Conservation (phyloP, 495 filamentous ascomycete species). For the Rhypophila decipiens region DNA sequence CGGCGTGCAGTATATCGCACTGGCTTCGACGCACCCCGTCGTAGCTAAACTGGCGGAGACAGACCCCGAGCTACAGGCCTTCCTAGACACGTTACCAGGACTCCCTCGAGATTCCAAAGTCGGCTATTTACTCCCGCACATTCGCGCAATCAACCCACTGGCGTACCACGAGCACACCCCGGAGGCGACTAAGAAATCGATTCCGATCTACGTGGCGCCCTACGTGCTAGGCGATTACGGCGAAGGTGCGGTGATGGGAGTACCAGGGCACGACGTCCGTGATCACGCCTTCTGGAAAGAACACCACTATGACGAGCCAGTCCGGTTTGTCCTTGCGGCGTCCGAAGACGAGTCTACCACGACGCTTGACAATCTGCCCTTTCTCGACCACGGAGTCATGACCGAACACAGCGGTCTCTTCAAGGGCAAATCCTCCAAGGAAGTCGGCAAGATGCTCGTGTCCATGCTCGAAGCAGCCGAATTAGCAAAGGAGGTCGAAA, state of each 20-base stretch:
- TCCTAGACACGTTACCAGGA: conserved; percentile 56
- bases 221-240: conserved; percentile 87
- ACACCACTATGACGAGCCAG: conserved; percentile 47
- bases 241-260: conserved; percentile 87
- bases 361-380: conserved; percentile 36
- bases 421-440: conserved; percentile 51
- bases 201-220: conserved; percentile 75
- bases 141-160: conserved; percentile 63
- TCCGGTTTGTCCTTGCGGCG: conserved; percentile 49
- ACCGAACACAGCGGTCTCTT: conserved; percentile 57
- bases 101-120: conserved; percentile 66
- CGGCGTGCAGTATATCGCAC: conserved; percentile 76
- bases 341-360: conserved; percentile 40
- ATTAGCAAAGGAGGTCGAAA: conserved; percentile 53
- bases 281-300: conserved; percentile 75
- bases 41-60: conserved; percentile 53
- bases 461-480: conserved; percentile 47
- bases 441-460: conserved; percentile 58
- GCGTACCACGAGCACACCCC: conserved; percentile 46
- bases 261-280: conserved; percentile 73
- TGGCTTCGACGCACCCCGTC: conserved; percentile 68
- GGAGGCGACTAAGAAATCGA: conserved; percentile 40
- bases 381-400: conserved; percentile 58
- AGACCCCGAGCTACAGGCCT: conserved; percentile 55
- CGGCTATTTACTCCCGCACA: conserved; percentile 57